Base-by-base conservation (phyloP, 805 yeast genomes). In the Yarrowia hollandica region DNA sequence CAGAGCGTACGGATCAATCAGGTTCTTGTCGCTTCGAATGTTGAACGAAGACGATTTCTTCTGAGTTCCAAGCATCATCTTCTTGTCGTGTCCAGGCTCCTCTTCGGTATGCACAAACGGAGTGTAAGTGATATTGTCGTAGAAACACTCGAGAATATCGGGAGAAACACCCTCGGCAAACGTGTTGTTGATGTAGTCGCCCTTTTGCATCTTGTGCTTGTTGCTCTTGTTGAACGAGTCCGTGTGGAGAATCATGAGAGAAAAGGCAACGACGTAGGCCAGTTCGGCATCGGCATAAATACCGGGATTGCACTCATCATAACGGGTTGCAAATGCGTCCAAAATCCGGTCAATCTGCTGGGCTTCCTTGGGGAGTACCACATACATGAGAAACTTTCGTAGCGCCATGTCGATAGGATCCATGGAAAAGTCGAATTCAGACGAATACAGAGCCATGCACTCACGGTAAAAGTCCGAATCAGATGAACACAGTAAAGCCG, bases 271-370 rank as follows among this genome's bases (percentile, higher is more conserved):
- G 46, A 84, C 80, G 65, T 85, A 84, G 8, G 85, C 81, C 39
- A 82, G 82, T 60, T 84, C 87, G 1, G 65, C 64, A 15, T 69
- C 67, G n/a, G 66, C 54, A 30, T 74, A 79, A 10, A 75, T 55
- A 8, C 66, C 67, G 0, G 74, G 74, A 62, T 80, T 79, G 59
- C 72, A 77, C 25, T 71, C 67, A 61, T 75, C 76, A 68, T 82
- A 87, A 21, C 79, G 75, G 25, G 66, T 67, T 9, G 87, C 79
- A 69, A 87, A 84, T 28, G 77, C 77, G 56, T 79, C 80, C 37
- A 87, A 71, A 3, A 85, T 77, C 46, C 90, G 74, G 65, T 87
- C 92, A 54, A 87, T 86, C 66, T 87, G 91, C 67, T 86, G 92
- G 0, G 89, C 74, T 66, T 87, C 94, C 62, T 76, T 78, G 0